Percentiles rank a stretch among this genome's conserved stretches.
phyloP scores from a whole-genome alignment of 129 eudicot species.

The Saposhnikovia divaricata region DNA sequence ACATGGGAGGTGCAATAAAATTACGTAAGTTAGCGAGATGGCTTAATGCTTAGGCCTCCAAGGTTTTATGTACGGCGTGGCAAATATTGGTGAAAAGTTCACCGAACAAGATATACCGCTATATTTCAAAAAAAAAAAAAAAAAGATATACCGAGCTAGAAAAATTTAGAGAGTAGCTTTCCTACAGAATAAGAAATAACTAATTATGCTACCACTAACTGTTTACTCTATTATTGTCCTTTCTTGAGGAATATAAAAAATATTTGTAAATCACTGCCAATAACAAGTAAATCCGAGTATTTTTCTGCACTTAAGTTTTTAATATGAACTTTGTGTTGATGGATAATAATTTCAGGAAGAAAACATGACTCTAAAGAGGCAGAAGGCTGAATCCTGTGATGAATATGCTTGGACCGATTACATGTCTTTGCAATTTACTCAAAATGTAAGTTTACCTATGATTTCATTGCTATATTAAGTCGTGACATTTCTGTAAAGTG shows the following conservation, averaged over 20 bases:
- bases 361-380: conserved; percentile 54
- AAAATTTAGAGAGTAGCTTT: neutral
- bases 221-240: neutral
- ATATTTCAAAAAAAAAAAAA: too few relatives aligned
- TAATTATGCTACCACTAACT: neutral
- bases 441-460: conserved; percentile 38
- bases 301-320: neutral
- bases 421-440: conserved; percentile 62
- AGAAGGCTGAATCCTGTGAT: conserved; percentile 33
- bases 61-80: neutral
- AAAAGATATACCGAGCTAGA: neutral
- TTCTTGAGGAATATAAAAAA: neutral
- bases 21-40: neutral
- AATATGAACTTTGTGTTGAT: neutral
- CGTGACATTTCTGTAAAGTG: neutral
- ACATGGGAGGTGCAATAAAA: neutral
- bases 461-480: neutral
- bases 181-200: neutral
- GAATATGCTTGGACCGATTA: conserved; percentile 74
- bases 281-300: neutral
- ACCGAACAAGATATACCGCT: neutral
- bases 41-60: neutral
- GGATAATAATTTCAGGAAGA: conserved; percentile 46
- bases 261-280: neutral
- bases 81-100: neutral